phyloP scores from a whole-genome alignment of 441 rosid species.

The Mallotus repandus region DNA sequence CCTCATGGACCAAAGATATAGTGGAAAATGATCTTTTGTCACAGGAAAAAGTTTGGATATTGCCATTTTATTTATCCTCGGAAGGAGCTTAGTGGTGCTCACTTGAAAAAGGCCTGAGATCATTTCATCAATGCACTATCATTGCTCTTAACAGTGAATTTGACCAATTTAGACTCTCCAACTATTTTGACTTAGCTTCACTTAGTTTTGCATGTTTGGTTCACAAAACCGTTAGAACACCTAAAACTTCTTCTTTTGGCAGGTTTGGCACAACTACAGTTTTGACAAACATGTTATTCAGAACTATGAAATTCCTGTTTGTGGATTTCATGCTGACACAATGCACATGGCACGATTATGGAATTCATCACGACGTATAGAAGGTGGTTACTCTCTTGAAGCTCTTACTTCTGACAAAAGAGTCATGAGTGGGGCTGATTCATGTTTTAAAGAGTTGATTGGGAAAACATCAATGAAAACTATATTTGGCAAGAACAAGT shows the following conservation, averaged over 20 bases:
- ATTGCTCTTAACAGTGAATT: background rate
- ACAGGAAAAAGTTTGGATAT: background rate
- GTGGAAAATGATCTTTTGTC: background rate
- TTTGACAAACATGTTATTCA: slow-evolving; percentile 81
- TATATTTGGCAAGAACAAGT: slow-evolving; percentile 76
- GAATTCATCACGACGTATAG: slow-evolving; percentile 80
- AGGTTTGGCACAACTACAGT: slow-evolving; percentile 99
- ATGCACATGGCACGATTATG: slow-evolving; percentile 98
- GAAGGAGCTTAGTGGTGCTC: background rate
- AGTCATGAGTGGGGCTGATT: slow-evolving; percentile 50
- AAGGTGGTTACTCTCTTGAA: slow-evolving; percentile 95
- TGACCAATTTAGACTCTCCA: background rate
- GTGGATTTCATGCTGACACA: slow-evolving; percentile 96
- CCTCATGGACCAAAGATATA: background rate
- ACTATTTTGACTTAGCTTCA: background rate
- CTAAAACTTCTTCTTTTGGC: slow-evolving; percentile 15
- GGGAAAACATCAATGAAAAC: slow-evolving; percentile 91
- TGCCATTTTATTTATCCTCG: background rate
- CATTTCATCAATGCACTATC: background rate
- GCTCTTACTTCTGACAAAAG: slow-evolving; percentile 72
- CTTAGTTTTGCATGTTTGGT: slow-evolving; percentile 5
- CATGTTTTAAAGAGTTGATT: slow-evolving; percentile 50
- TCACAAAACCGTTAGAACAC: background rate
- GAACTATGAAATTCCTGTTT: slow-evolving; percentile 70
- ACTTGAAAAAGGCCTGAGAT: background rate